These are phyloP conservation scores for Colletotrichum eleusines DNA, from an alignment of 2,329 filamentous ascomycete species.

Conservation along the genomic window DNA sequence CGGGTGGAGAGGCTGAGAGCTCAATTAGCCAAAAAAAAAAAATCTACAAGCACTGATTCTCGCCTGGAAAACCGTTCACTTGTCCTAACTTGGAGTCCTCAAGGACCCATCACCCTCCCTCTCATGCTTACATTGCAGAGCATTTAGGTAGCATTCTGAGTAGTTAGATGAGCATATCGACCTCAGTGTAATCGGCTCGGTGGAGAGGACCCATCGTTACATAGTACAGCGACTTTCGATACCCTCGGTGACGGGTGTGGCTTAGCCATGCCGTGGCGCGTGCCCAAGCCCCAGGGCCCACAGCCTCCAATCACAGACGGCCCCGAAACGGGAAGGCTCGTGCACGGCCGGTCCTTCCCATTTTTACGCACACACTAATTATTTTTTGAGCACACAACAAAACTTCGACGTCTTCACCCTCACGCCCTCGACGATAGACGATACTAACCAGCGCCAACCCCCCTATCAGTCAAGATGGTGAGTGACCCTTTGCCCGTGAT, in stretches of 20 bases:
- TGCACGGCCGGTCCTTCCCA: too few species aligned
- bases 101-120: not conserved
- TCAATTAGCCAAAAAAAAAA: not conserved
- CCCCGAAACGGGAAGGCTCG: not conserved
- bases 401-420: too few species aligned
- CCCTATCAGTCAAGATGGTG: constrained; percentile 43
- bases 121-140: not conserved
- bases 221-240: not conserved
- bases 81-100: not conserved
- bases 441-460: constrained; percentile 42
- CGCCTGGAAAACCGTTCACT: not conserved
- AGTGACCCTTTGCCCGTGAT: constrained; percentile 35
- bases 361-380: constrained; percentile 6
- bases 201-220: not conserved
- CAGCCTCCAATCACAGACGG: constrained; percentile 13
- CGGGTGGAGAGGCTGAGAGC: too few species aligned
- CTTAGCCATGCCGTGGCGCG: constrained; percentile 1
- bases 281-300: constrained; percentile 12
- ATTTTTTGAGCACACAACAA: too few species aligned
- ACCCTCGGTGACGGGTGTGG: constrained; percentile 1
- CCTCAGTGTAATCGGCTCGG: not conserved
- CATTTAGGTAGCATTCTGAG: too few species aligned
- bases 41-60: not conserved
- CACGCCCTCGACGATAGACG: constrained; percentile 41
- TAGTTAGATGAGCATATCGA: too few species aligned